Conservation (phyloP, 179 eudicot species). For the Patellifolia procumbens region DNA sequence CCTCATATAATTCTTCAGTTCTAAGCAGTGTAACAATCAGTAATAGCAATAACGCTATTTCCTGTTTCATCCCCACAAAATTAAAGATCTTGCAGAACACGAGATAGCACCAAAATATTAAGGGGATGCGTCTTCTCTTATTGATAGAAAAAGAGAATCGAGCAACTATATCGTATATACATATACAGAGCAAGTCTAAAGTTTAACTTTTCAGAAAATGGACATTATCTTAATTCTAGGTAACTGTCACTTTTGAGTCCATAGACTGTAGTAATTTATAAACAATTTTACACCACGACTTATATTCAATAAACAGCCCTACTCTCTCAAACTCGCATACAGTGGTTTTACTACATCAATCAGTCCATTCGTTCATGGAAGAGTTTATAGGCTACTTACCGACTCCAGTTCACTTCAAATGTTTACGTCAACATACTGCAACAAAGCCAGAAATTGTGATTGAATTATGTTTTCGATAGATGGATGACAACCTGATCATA, state of each 20-base stretch:
- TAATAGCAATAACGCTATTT: too few relatives aligned
- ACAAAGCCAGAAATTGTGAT: not conserved
- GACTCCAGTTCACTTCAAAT: not conserved
- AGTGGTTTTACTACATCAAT: not conserved
- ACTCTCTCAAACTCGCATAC: not conserved
- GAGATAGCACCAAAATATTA: too few relatives aligned
- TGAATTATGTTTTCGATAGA: not conserved
- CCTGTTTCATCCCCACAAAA: too few relatives aligned
- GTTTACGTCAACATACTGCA: conserved; percentile 5
- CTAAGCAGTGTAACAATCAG: too few relatives aligned
- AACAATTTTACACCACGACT: not conserved
- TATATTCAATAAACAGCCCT: not conserved
- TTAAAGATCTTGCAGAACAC: too few relatives aligned
- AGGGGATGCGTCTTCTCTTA: too few relatives aligned
- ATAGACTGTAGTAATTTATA: not conserved
- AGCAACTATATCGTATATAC: too few relatives aligned
- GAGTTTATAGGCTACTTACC: not conserved
- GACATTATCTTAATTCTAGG: not conserved
- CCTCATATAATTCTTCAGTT: too few relatives aligned
- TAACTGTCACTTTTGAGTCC: not conserved
- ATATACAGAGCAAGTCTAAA: too few relatives aligned
- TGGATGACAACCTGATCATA: not conserved
- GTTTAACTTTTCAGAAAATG: too few relatives aligned
- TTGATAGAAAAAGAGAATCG: too few relatives aligned
- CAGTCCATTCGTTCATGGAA: not conserved